These are phyloP conservation scores for Cladosporium sp. DNA, from an alignment of 2,329 filamentous ascomycete species.

Conservation along the genomic window DNA sequence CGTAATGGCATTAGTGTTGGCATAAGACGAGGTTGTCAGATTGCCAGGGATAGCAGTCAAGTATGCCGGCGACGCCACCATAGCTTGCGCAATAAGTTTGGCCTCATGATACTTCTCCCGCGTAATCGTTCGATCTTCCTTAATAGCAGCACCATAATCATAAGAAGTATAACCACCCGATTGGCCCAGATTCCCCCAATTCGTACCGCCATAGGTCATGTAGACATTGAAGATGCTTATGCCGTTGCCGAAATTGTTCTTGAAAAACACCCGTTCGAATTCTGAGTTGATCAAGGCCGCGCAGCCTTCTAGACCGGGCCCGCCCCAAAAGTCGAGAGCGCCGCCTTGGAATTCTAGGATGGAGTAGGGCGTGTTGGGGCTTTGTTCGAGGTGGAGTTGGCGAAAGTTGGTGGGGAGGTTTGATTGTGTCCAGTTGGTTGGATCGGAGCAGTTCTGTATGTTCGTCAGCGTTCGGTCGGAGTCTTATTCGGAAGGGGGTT, in stretches of 20 bases:
- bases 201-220: constrained; percentile 65
- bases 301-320: constrained; percentile 63
- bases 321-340: constrained; percentile 70
- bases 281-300: constrained; percentile 61
- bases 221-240: constrained; percentile 66
- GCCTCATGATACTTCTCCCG: constrained; percentile 76
- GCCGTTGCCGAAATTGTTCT: constrained; percentile 34
- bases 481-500: too few relatives aligned
- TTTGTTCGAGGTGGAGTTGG: constrained; percentile 53
- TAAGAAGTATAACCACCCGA: constrained; percentile 56
- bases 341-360: constrained; percentile 51
- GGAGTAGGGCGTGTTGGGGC: constrained; percentile 61
- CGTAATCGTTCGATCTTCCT: constrained; percentile 62
- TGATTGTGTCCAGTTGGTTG: constrained; percentile 55
- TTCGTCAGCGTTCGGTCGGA: too few relatives aligned
- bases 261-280: constrained; percentile 73
- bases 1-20: constrained; percentile 48
- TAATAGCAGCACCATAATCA: constrained; percentile 60
- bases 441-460: constrained; percentile 50
- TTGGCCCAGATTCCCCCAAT: constrained; percentile 60
- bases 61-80: constrained; percentile 67
- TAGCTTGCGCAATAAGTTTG: constrained; percentile 70
- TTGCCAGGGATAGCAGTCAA: constrained; percentile 54
- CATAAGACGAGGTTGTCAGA: constrained; percentile 48
- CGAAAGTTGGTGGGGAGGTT: constrained; percentile 54